Evolutionary conservation across 768 basidiomycete species (phyloP), one percentile per base, ranked within the genome.

Genomic region (Sarcomyxa edulis): DNA sequence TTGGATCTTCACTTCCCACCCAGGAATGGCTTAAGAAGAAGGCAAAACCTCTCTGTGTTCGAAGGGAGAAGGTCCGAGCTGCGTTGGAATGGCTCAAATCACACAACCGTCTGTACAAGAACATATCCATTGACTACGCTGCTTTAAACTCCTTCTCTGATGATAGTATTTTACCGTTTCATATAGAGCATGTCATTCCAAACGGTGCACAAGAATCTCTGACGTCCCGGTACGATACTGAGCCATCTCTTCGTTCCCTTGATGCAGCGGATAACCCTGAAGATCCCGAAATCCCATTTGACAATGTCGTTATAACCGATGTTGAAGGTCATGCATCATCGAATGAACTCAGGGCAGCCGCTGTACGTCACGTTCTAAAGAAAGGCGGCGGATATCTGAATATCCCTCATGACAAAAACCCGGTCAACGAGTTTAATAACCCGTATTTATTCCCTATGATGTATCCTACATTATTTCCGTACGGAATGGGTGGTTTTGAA

Each of bases 391-490:
- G 37, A 1, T 57, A 47, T 39, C 27, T 66, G 14, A 29, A 59
- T 31, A 43, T 66, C 25, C 51, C 51, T 4, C 66, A 66, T 46
- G 58, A 44, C n/a, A 39, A 51, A 11, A 11, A 19, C 4, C 59
- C 62, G 5, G 53, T 53, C 0, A 62, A 62, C 47, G 62, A 68
- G 35, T 67, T 63, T 47, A 44, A 44, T 22, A 65, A 69, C 43
- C 58, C 59, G 1, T 6, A 29, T 6, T 28, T 71, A n/a, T 63
- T 72, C 31, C 65, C 66, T 1, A 55, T 50, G 42, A 57, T 67
- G 12, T 71, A 64, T 48, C 68, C 69, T 2, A 64, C 65, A 0
- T 37, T 73, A 1, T 71, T 61, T 50, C 69, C 69, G 0, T 71
- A 59, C 48, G 66, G 71, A 0, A 43, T 61, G 15, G 66, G 70